Percentiles rank a stretch among this genome's conserved stretches.
Evolutionary conservation across 768 basidiomycete species (phyloP).

Genomic region (Mycena epipterygia): DNA sequence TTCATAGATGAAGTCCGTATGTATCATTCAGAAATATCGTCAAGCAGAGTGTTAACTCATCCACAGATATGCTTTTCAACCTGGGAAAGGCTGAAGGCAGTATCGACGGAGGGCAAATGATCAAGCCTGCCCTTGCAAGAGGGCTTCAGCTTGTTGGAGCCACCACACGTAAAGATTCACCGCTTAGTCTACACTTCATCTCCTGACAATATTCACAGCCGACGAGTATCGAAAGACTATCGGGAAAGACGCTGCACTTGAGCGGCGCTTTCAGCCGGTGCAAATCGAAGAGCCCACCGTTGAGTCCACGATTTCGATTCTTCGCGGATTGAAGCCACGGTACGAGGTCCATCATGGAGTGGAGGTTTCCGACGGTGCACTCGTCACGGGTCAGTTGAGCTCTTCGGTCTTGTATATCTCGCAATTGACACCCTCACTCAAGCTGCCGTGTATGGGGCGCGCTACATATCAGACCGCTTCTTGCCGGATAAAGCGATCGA

Average conservation of each 20-base stretch:
- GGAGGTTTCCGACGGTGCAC: slow-evolving; percentile 88
- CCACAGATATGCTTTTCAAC: slow-evolving; percentile 82
- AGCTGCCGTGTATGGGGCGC: slow-evolving; percentile 88
- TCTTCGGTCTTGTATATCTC: not conserved
- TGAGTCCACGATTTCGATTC: slow-evolving; percentile 86
- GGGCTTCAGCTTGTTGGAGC: slow-evolving; percentile 93
- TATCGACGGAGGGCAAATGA: slow-evolving; percentile 94
- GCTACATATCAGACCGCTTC: slow-evolving; percentile 90
- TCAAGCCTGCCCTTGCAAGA: slow-evolving; percentile 90
- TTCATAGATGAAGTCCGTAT: slow-evolving; percentile 96
- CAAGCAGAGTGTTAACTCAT: not conserved
- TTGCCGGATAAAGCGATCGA: slow-evolving; percentile 95
- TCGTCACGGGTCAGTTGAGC: slow-evolving; percentile 78
- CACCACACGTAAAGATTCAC: slow-evolving; percentile 77
- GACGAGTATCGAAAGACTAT: slow-evolving; percentile 95
- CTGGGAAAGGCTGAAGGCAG: slow-evolving; percentile 94
- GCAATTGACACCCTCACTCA: not conserved
- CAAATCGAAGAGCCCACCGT: slow-evolving; percentile 91
- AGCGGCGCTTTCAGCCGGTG: slow-evolving; percentile 92
- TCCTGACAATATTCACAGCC: slow-evolving; percentile 52
- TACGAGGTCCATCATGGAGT: slow-evolving; percentile 97
- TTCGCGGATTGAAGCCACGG: slow-evolving; percentile 85
- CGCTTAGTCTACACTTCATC: not conserved
- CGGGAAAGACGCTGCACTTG: slow-evolving; percentile 91
- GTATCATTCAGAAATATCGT: slow-evolving; percentile 45